These are phyloP conservation scores for Salvia miltiorrhiza DNA, from an alignment of 257 asterid genomes.

Conservation along the genomic window DNA sequence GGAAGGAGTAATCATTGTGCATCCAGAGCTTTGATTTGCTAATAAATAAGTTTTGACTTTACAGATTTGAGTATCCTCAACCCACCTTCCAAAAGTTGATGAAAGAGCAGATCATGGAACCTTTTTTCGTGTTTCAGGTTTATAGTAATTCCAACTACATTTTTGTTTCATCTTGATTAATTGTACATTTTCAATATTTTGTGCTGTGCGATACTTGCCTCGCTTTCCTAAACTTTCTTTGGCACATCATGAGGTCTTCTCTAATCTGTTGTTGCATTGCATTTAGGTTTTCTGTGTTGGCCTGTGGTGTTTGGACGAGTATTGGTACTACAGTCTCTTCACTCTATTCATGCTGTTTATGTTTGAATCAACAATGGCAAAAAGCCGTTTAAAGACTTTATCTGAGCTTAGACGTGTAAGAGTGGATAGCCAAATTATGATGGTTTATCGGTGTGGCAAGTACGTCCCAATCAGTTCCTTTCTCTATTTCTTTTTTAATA, in stretches of 20 bases:
- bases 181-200: too few relatives aligned
- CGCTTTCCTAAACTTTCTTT: not conserved
- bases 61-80: constrained; percentile 96
- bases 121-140: constrained; percentile 98
- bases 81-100: constrained; percentile 91
- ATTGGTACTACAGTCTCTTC: constrained; percentile 95
- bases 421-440: constrained; percentile 84
- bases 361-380: constrained; percentile 99
- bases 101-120: constrained; percentile 96
- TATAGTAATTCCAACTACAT: constrained; percentile 21
- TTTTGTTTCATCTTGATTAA: constrained; percentile 2
- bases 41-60: constrained; percentile 23
- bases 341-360: constrained; percentile 94
- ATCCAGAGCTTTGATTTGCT: constrained; percentile 17
- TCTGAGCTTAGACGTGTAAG: constrained; percentile 93
- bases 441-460: constrained; percentile 98
- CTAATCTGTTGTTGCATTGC: constrained; percentile 19
- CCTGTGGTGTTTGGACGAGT: constrained; percentile 96
- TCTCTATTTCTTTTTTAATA: not conserved
- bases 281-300: constrained; percentile 96
- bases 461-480: constrained; percentile 41
- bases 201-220: too few relatives aligned
- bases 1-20: not conserved
- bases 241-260: not conserved
- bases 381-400: constrained; percentile 91